Conservation (phyloP, 331 rosid species). For the Quercus phellos region DNA sequence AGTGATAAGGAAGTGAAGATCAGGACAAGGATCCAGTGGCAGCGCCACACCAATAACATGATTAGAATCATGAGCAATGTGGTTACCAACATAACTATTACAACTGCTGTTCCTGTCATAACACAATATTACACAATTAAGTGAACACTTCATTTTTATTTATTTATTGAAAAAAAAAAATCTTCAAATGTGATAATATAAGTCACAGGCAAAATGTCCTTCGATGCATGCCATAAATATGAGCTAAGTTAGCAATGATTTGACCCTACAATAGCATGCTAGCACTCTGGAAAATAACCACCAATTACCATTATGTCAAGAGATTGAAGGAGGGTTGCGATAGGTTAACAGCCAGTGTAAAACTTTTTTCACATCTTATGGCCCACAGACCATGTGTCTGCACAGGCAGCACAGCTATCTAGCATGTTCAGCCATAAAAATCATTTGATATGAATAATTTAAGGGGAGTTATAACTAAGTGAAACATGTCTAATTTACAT, state of each 20-base stretch:
- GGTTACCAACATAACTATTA: slow-evolving; percentile 84
- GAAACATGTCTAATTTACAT: neutral
- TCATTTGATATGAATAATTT: neutral
- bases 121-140: slow-evolving; percentile 10
- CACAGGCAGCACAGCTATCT: neutral
- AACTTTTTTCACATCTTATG: neutral
- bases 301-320: neutral
- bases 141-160: neutral
- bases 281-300: neutral
- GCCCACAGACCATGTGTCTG: neutral
- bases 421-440: neutral
- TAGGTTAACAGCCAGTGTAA: neutral
- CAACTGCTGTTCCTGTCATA: slow-evolving; percentile 91
- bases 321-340: neutral
- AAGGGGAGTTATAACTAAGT: neutral
- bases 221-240: neutral
- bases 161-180: neutral
- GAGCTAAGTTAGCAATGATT: neutral
- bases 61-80: slow-evolving; percentile 88
- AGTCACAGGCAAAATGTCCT: neutral
- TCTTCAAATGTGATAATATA: neutral
- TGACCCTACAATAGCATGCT: neutral
- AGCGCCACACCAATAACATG: slow-evolving; percentile 98
- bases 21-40: slow-evolving; percentile 88
- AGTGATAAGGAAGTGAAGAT: slow-evolving; percentile 67